Percentiles rank a stretch among this genome's conserved stretches.
Conservation (phyloP, 768 basidiomycete genomes). For the Tephrocybe sp. region DNA sequence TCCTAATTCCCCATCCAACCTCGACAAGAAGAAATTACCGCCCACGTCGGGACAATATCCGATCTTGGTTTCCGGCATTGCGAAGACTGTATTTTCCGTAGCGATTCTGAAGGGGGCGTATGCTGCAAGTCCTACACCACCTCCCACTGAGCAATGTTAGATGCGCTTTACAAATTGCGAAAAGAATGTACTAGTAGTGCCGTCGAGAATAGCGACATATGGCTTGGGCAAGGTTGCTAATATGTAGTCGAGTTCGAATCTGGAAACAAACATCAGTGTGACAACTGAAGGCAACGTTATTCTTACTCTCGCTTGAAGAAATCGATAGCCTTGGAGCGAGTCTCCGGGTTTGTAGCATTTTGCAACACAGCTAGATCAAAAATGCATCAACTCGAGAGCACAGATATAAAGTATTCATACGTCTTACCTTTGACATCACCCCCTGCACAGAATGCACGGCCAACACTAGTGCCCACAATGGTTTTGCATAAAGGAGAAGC, state of each 20-base stretch:
- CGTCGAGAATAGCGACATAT: slow-evolving; percentile 91
- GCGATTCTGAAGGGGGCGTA: slow-evolving; percentile 90
- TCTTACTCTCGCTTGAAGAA: slow-evolving; percentile 92
- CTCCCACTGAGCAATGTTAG: slow-evolving; percentile 69
- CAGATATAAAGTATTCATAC: neutral
- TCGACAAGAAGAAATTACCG: slow-evolving; percentile 84
- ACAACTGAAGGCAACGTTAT: slow-evolving; percentile 17
- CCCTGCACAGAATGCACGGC: slow-evolving; percentile 88
- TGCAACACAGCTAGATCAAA: slow-evolving; percentile 51
- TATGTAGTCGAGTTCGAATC: slow-evolving; percentile 80
- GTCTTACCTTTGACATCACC: slow-evolving; percentile 88
- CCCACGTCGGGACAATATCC: slow-evolving; percentile 94
- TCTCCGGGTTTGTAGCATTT: slow-evolving; percentile 48
- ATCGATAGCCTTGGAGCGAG: slow-evolving; percentile 64
- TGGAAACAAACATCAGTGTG: slow-evolving; percentile 27
- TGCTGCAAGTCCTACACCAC: slow-evolving; percentile 86
- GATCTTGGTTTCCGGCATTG: slow-evolving; percentile 97
- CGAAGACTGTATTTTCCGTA: slow-evolving; percentile 87
- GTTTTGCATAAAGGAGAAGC: slow-evolving; percentile 67
- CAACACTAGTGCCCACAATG: slow-evolving; percentile 70
- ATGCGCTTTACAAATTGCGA: neutral
- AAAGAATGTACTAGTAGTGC: slow-evolving; percentile 76
- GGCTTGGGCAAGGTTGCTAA: slow-evolving; percentile 75
- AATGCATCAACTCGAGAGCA: slow-evolving; percentile 3
- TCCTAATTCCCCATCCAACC: slow-evolving; percentile 88